phyloP scores from a whole-genome alignment of 2,329 filamentous ascomycete genomes.

The Gliomastix tumulicola region DNA sequence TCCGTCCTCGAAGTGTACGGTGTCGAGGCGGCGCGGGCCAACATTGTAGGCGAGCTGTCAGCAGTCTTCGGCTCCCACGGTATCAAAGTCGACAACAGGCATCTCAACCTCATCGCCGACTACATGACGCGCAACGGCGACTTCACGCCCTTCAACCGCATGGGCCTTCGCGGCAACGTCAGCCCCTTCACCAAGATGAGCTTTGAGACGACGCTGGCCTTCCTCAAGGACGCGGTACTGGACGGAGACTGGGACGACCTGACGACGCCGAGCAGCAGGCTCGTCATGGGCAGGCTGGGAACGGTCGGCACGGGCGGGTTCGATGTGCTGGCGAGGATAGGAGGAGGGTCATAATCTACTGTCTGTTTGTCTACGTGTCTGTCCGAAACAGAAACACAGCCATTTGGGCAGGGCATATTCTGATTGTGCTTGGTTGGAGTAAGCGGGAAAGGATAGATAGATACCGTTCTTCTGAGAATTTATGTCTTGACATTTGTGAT shows the following conservation, averaged over 20 bases:
- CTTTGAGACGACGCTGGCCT: slow-evolving; percentile 94
- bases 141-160: slow-evolving; percentile 89
- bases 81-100: slow-evolving; percentile 85
- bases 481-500: no score
- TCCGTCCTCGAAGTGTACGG: slow-evolving; percentile 82
- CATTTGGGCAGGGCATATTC: no score
- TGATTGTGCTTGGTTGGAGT: no score
- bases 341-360: no score
- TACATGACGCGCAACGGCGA: slow-evolving; percentile 93
- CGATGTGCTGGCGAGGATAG: slow-evolving; percentile 81
- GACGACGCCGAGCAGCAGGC: slow-evolving; percentile 74
- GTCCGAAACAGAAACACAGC: no score
- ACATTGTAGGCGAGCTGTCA: slow-evolving; percentile 80
- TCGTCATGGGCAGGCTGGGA: slow-evolving; percentile 79
- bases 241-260: slow-evolving; percentile 89
- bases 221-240: slow-evolving; percentile 85
- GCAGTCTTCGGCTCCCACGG: slow-evolving; percentile 85
- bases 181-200: slow-evolving; percentile 98
- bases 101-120: slow-evolving; percentile 92
- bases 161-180: slow-evolving; percentile 76
- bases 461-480: no score
- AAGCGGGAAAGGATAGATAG: no score
- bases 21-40: slow-evolving; percentile 83
- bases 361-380: no score
- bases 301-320: slow-evolving; percentile 87